Conservation (phyloP, 2,329 filamentous ascomycete species). For the Didymella pomorum region DNA sequence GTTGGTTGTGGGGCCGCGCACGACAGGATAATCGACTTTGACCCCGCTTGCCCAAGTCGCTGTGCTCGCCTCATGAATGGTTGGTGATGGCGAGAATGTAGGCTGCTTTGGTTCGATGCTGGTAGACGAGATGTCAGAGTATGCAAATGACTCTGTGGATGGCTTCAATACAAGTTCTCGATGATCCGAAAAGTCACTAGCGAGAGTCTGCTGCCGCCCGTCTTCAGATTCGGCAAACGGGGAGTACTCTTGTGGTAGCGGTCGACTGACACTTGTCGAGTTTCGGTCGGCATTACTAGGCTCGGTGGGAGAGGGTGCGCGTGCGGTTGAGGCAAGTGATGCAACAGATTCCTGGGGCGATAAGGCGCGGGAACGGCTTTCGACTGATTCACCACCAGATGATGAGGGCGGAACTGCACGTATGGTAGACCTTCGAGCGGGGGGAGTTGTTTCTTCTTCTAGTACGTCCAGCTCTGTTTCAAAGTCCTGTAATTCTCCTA, state of each 20-base stretch:
- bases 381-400: constrained; percentile 40
- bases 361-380: constrained; percentile 45
- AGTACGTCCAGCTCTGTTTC: constrained; percentile 46
- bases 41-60: constrained; percentile 46
- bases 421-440: constrained; percentile 43
- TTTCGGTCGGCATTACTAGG: constrained; percentile 38
- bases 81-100: constrained; percentile 39
- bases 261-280: constrained; percentile 38
- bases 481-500: constrained; percentile 39
- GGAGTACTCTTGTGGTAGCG: constrained; percentile 35
- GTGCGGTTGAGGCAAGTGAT: constrained; percentile 45
- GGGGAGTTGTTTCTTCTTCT: constrained; percentile 42
- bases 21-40: constrained; percentile 48
- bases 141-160: constrained; percentile 48
- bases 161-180: constrained; percentile 39
- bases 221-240: constrained; percentile 40
- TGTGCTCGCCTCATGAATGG: constrained; percentile 48
- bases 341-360: constrained; percentile 48
- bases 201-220: constrained; percentile 43
- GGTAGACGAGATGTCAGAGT: constrained; percentile 46
- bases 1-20: constrained; percentile 48
- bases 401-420: constrained; percentile 51
- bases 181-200: constrained; percentile 41
- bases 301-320: constrained; percentile 34
- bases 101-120: constrained; percentile 45